Conservation (phyloP, 139 green algal species). For the Micractinium sp. region DNA sequence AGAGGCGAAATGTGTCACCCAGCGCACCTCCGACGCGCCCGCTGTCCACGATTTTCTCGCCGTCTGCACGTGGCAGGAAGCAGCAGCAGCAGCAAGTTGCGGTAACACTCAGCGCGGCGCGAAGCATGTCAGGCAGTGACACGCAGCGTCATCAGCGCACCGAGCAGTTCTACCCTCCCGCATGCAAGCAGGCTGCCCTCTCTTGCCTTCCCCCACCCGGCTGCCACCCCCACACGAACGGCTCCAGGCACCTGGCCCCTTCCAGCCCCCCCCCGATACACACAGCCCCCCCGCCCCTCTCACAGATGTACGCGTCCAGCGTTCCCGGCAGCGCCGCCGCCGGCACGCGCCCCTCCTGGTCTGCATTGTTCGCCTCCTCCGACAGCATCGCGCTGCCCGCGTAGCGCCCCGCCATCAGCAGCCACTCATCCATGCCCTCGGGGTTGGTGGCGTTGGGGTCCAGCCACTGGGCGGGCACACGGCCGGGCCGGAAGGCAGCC, state of each 20-base stretch:
- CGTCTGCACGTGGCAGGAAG: not conserved
- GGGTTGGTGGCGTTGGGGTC: constrained; percentile 23
- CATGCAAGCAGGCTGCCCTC: not conserved
- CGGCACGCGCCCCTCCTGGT: not conserved
- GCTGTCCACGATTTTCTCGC: constrained; percentile 22
- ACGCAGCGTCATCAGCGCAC: not conserved
- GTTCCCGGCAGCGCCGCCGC: not conserved
- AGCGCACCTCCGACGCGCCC: not conserved
- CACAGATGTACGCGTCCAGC: constrained; percentile 27
- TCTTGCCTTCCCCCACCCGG: not conserved
- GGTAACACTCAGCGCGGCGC: not conserved
- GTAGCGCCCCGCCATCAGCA: constrained; percentile 10
- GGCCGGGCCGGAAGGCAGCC: not conserved
- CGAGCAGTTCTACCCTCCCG: not conserved
- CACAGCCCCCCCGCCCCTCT: too few relatives aligned
- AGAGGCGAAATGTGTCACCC: not conserved
- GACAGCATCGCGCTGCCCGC: constrained; percentile 4
- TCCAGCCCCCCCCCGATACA: not conserved
- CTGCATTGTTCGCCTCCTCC: not conserved
- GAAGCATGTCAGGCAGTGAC: not conserved
- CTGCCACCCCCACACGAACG: not conserved
- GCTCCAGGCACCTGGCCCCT: not conserved
- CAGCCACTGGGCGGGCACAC: constrained; percentile 6
- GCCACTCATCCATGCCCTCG: not conserved
- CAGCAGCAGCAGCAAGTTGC: too few relatives aligned